These are phyloP conservation scores for Sarocladiaceae sp. DNA, from an alignment of 2,329 filamentous ascomycete genomes.

Conservation along the genomic window DNA sequence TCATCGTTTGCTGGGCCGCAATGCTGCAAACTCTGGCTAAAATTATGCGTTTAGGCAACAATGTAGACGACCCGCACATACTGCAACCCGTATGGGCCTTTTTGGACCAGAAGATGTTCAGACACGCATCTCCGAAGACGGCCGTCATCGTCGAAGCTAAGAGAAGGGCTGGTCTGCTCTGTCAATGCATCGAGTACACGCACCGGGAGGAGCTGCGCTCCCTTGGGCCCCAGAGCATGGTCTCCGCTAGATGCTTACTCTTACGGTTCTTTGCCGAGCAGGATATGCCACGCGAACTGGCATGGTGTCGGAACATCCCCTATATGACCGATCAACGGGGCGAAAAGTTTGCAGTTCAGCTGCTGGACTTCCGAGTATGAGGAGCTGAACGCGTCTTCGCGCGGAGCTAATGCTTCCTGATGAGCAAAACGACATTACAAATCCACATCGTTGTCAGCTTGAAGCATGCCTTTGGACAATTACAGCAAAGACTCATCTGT, in stretches of 20 bases:
- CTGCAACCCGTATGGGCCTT: neutral
- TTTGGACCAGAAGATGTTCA: constrained; percentile 2
- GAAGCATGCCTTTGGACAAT: neutral
- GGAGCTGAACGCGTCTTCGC: neutral
- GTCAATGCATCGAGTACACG: constrained; percentile 8
- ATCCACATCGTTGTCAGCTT: neutral
- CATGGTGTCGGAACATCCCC: constrained; percentile 9
- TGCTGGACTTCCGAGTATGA: constrained; percentile 3
- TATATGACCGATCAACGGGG: constrained; percentile 6
- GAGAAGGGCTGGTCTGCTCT: constrained; percentile 3
- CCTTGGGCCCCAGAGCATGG: constrained; percentile 7
- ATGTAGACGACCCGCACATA: neutral
- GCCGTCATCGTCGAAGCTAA: constrained; percentile 2
- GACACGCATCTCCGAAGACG: neutral
- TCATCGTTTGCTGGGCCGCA: constrained; percentile 3
- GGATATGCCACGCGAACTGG: constrained; percentile 1
- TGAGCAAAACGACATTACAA: constrained; percentile 2
- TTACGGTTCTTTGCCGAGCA: neutral
- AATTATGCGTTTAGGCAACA: neutral
- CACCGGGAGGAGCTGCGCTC: constrained; percentile 5
- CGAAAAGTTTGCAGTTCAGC: constrained; percentile 1
- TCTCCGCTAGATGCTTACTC: constrained; percentile 4
- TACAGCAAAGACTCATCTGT: neutral
- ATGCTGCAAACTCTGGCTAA: constrained; percentile 3
- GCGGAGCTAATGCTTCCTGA: neutral